Evolutionary conservation across 805 yeast species (phyloP), one percentile per base, ranked within the genome.

Genomic region (Starmera pachycereana): DNA sequence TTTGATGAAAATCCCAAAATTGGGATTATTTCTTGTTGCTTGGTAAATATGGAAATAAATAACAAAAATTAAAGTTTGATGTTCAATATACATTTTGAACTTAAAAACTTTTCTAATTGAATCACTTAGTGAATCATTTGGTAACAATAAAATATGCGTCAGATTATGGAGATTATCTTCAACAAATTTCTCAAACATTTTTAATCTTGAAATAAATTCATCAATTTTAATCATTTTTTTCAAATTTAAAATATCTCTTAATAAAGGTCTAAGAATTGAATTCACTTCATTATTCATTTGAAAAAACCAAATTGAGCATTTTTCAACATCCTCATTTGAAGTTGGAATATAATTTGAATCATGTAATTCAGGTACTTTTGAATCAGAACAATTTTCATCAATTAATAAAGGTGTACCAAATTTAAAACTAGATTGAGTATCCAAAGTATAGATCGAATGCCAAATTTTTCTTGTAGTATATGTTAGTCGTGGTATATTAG

Each of bases 401-500:
- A 70, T 65, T 10, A 61, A 44, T 19, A 68, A 51, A 0, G 76
- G 72, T 16, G 64, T 64, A 1, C 85, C 85, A 39, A 68, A 60
- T 7, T 64, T 59, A 42, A 65, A 57, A 14, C 72, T 65, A 40
- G 70, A 72, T 37, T 61, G 58, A 2, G 64, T 45, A 49, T 78
- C 85, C 33, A 62, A 43, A 1, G 69, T 48, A 11, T 73, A 58
- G 34, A 79, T 54, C 25, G 62, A 59, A 51, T 66, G 69, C 85
- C 85, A 79, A 6, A 76, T 65, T 47, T 74, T 77, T 49, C 85
- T 64, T 66, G 74, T 67, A 4, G 76, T 49, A 45, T 74, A 71
- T 25, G 67, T 63, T n/a, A 51, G 33, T 12, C 51, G 43, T 50
- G 41, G 40, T 51, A 61, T 36, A 42, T 52, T 36, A 19, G 40